Conservation (phyloP, 2,329 filamentous ascomycete species). For the Neofusicoccum laricinum region DNA sequence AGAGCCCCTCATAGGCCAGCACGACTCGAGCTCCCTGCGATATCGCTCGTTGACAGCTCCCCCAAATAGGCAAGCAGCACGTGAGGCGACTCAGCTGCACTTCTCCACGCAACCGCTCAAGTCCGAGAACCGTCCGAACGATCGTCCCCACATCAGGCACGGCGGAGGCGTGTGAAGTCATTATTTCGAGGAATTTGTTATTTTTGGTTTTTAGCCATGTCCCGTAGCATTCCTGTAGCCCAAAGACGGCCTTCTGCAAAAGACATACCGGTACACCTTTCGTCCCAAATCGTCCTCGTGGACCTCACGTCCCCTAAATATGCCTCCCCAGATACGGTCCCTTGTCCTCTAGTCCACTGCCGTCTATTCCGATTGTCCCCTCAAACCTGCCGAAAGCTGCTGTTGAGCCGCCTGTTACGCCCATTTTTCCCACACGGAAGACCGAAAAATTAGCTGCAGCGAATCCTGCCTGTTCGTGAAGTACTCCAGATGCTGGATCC, state of each 20-base stretch:
- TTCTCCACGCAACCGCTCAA: background rate
- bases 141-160: background rate
- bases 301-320: background rate
- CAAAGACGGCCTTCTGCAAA: background rate
- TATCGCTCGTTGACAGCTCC: background rate
- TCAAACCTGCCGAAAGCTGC: background rate
- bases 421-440: background rate
- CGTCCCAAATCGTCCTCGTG: background rate
- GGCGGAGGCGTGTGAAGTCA: background rate
- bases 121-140: background rate
- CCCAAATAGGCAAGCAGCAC: background rate
- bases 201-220: background rate
- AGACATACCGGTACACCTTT: background rate
- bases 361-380: background rate
- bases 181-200: background rate
- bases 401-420: background rate
- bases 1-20: background rate
- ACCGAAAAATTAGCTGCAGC: background rate
- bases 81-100: no score
- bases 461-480: no score
- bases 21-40: background rate
- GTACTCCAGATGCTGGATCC: background rate
- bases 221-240: background rate
- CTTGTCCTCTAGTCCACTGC: background rate
- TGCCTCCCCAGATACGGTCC: background rate